phyloP scores from a whole-genome alignment of 768 basidiomycete genomes.

The Erythrobasidium yunnanense region DNA sequence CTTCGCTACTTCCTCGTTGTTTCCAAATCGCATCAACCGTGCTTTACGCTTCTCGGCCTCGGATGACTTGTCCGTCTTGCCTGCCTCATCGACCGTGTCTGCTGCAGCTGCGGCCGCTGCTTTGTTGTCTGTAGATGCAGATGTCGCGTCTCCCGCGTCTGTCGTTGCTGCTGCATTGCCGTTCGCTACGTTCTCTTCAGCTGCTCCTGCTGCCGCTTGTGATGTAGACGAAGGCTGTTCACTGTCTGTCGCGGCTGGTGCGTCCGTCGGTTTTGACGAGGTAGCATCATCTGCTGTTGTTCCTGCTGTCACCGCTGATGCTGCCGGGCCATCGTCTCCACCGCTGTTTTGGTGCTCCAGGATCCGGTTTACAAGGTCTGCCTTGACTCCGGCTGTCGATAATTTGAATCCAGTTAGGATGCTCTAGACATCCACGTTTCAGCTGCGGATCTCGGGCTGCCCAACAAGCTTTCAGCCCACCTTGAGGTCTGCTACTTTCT shows the following conservation, averaged over 20 bases:
- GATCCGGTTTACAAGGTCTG: constrained; percentile 15
- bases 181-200: not conserved
- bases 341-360: constrained; percentile 6
- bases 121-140: too few relatives aligned
- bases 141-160: too few relatives aligned
- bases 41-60: constrained; percentile 9
- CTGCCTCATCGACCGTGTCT: not conserved
- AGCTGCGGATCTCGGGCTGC: not conserved
- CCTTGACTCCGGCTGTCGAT: not conserved
- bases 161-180: not conserved
- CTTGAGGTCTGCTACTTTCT: constrained; percentile 13
- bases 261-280: not conserved
- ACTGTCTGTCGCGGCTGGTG: not conserved
- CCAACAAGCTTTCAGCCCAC: not conserved
- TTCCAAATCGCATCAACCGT: constrained; percentile 7
- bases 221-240: not conserved
- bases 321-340: not conserved
- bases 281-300: not conserved
- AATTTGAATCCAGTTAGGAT: constrained; percentile 6
- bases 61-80: not conserved
- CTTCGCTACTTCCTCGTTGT: constrained; percentile 9
- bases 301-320: not conserved
- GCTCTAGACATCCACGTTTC: not conserved
- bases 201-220: not conserved
- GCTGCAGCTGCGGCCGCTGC: not conserved